A percentile compares a stretch with the other conserved stretches of the same genome.
Conservation (phyloP, 495 filamentous ascomycete genomes). For the Talaromyces ruber region DNA sequence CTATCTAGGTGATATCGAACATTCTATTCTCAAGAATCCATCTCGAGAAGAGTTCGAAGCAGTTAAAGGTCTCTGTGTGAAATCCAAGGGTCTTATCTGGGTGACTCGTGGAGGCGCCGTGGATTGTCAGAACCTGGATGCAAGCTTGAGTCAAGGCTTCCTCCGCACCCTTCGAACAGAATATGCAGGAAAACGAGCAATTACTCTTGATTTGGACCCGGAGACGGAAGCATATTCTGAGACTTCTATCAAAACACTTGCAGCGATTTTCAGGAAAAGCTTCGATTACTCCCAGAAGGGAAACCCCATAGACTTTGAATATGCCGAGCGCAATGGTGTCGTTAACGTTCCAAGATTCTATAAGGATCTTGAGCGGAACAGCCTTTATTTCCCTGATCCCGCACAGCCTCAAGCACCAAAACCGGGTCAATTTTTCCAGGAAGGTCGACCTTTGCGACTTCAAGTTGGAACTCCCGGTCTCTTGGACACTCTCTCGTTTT, state of each 20-base stretch:
- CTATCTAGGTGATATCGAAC: constrained; percentile 23
- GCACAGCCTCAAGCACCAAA: not conserved
- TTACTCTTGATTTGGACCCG: constrained; percentile 16
- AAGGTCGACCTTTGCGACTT: constrained; percentile 17
- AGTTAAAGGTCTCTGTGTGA: constrained; percentile 6
- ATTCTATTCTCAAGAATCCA: constrained; percentile 17
- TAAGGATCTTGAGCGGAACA: constrained; percentile 6
- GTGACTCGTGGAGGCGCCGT: constrained; percentile 14
- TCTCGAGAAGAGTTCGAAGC: constrained; percentile 2
- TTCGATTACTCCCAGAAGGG: not conserved
- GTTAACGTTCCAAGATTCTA: constrained; percentile 18
- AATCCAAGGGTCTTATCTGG: constrained; percentile 13
- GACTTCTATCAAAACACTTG: not conserved
- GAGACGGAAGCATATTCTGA: not conserved
- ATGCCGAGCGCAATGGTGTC: constrained; percentile 18
- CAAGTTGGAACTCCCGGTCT: constrained; percentile 14
- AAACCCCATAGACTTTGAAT: constrained; percentile 16
- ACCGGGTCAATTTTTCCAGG: constrained; percentile 14
- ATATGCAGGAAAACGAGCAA: constrained; percentile 5
- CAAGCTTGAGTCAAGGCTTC: constrained; percentile 10
- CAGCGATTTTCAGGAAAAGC: not conserved
- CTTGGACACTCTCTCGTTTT: constrained; percentile 27
- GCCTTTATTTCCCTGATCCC: constrained; percentile 1
- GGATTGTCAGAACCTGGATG: constrained; percentile 6
- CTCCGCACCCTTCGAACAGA: constrained; percentile 15